These are phyloP conservation scores for Coemansia sp. DNA, from an alignment of 192 early-diverging fungal genomes.

Conservation along the genomic window DNA sequence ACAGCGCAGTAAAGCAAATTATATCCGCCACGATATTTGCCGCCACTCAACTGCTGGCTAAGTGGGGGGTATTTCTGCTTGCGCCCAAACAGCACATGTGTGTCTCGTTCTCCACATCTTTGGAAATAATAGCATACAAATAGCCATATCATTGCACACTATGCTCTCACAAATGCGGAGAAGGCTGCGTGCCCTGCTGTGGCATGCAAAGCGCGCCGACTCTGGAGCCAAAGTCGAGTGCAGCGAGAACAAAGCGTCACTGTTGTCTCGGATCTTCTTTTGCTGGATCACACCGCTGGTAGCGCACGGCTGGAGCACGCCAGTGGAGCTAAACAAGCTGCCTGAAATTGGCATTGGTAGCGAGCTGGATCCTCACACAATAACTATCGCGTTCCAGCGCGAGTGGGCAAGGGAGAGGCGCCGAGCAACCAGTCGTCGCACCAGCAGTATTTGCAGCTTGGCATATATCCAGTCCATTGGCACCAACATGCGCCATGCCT, in stretches of 20 bases:
- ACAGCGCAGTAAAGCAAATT: not conserved
- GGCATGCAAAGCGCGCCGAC: not conserved
- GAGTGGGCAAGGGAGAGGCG: slow-evolving; percentile 32
- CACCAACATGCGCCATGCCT: not conserved
- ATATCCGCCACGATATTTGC: not conserved
- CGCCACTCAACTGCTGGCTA: not conserved
- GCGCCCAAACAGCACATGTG: not conserved
- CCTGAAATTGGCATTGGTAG: slow-evolving; percentile 42
- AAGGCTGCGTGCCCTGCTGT: not conserved
- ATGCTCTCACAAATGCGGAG: not conserved
- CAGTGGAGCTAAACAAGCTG: slow-evolving; percentile 27
- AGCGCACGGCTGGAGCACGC: slow-evolving; percentile 32
- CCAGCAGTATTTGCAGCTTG: not conserved
- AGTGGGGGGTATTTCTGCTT: not conserved
- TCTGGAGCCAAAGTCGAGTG: slow-evolving; percentile 11
- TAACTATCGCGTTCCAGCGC: slow-evolving; percentile 23
- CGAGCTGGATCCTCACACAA: slow-evolving; percentile 30
- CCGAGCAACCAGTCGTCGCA: not conserved
- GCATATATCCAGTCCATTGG: not conserved
- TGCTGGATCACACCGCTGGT: slow-evolving; percentile 50
- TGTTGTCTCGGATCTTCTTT: slow-evolving; percentile 43
- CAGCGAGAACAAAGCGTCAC: slow-evolving; percentile 31
- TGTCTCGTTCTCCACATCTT: not conserved
- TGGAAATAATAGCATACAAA: not conserved
- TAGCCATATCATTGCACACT: not conserved